Evolutionary conservation across 306 rosid species (phyloP).

Genomic region (Vigna unguiculata): DNA sequence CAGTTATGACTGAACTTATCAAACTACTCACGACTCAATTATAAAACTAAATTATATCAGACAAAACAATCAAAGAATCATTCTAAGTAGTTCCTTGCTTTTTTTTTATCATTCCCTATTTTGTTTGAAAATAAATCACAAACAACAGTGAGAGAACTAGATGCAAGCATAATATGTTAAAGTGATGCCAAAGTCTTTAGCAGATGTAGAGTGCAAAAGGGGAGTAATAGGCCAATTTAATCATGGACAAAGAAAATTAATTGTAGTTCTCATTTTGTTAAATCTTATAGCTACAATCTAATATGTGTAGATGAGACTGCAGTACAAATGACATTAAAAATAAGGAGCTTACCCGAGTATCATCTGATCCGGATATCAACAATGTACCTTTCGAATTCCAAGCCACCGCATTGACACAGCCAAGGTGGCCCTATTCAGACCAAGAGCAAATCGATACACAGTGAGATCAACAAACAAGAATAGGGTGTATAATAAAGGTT

Average conservation of each 20-base stretch:
- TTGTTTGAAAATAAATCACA: conserved; percentile 23
- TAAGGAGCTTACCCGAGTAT: conserved; percentile 68
- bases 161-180: conserved; percentile 22
- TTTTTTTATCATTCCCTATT: not conserved
- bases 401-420: conserved; percentile 93
- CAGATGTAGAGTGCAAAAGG: conserved; percentile 1
- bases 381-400: conserved; percentile 92
- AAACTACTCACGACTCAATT: conserved; percentile 6
- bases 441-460: conserved; percentile 33
- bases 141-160: not conserved
- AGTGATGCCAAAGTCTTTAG: conserved; percentile 6
- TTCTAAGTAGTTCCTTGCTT: not conserved
- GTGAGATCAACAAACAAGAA: conserved; percentile 13
- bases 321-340: not conserved
- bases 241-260: conserved; percentile 2
- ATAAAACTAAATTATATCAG: not conserved
- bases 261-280: not conserved
- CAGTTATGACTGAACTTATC: conserved; percentile 3
- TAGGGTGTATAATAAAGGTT: not conserved
- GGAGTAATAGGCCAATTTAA: not conserved
- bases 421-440: conserved; percentile 79
- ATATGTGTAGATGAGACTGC: not conserved
- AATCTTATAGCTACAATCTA: conserved; percentile 3
- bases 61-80: not conserved
- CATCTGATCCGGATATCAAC: conserved; percentile 97